Evolutionary conservation across 768 basidiomycete species (phyloP), one percentile per base, ranked within the genome.

Genomic region (Podaxis mareebaensis): DNA sequence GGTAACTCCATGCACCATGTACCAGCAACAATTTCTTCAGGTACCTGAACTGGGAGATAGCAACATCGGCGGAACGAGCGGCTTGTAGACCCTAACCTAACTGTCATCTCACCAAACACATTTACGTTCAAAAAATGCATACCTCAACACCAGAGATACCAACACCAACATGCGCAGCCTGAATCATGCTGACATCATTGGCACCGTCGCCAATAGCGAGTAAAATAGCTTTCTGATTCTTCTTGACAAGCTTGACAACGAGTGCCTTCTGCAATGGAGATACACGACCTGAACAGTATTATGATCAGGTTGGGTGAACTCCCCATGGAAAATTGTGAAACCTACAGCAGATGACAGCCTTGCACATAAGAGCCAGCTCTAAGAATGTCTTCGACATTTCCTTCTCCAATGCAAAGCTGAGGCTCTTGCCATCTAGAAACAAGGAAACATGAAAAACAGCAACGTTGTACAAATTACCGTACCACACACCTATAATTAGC

Each of bases 181-280:
- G 96, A 64, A 99, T 99, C 96, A 99, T 99, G 72, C 93, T 93
- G 68, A 99, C 96, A 74, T 99, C 96, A 74, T 98, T 99, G 1
- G 96, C 96, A 55, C 96, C 96, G 67, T 99, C 96, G 22, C 96
- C 96, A 56, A 99, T 98, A 3, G 96, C 96, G 8, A 99, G 85
- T n/a, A 97, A 80, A 59, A 97, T 93, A 6, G 95, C 84, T 62
- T 94, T 93, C 68, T 90, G 88, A 73, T 96, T 96, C 76, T 96
- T 96, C 82, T 98, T 98, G 60, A 99, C 96, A n/a, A 99, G 86
- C 76, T 98, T 98, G 67, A 99, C 96, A 3, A 99, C 96, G 42
- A 97, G 83, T 0, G 96, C 96, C 74, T 99, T 99, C 74, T 99
- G 97, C 51, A 99, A 75, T 4, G 97, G 97, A 4, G 96, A 99